Conservation (phyloP, 371 early-diverging fungal genomes). For the Parasitella parasitica region DNA sequence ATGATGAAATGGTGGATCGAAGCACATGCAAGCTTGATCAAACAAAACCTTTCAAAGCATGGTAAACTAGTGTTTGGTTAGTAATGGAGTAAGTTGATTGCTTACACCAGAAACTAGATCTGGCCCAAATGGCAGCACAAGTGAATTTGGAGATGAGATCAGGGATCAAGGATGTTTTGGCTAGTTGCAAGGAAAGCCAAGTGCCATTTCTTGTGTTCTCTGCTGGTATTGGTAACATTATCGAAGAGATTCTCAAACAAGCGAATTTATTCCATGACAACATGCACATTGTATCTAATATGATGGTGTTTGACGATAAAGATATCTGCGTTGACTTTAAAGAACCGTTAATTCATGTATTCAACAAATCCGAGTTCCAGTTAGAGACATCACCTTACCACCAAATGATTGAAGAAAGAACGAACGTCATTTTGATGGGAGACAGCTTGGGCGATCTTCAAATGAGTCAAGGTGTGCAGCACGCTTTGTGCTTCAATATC, state of each 20-base stretch:
- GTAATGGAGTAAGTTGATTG: neutral
- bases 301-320: conserved; percentile 64
- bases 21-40: conserved; percentile 57
- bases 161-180: conserved; percentile 46
- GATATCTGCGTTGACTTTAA: conserved; percentile 55
- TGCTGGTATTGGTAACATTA: conserved; percentile 73
- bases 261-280: conserved; percentile 44
- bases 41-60: conserved; percentile 46
- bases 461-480: conserved; percentile 66
- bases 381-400: conserved; percentile 48
- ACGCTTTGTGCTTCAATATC: conserved; percentile 60
- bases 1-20: conserved; percentile 78
- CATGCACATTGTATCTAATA: conserved; percentile 76
- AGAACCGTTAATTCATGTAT: conserved; percentile 71
- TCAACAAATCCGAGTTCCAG: conserved; percentile 75
- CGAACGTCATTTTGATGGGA: conserved; percentile 70
- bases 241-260: conserved; percentile 54
- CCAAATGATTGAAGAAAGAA: conserved; percentile 33
- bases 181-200: conserved; percentile 25
- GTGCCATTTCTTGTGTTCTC: conserved; percentile 75
- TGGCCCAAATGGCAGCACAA: conserved; percentile 56
- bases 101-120: conserved; percentile 20
- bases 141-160: conserved; percentile 53
- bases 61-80: conserved; percentile 18
- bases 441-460: conserved; percentile 75